These are phyloP conservation scores for Trametes cingulata DNA, from an alignment of 768 basidiomycete genomes.

Conservation along the genomic window DNA sequence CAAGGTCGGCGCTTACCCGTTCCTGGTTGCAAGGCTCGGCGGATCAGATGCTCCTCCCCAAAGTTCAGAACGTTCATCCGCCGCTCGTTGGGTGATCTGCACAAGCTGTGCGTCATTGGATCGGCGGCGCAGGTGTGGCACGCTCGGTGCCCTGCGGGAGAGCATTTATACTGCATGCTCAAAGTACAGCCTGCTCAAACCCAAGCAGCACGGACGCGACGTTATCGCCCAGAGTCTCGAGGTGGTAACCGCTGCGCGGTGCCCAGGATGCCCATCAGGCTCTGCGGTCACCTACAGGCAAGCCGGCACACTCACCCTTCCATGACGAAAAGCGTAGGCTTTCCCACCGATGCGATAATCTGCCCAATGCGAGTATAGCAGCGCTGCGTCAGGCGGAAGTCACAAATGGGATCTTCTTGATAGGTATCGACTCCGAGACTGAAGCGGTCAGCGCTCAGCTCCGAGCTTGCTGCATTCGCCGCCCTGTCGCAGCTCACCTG, in stretches of 20 bases:
- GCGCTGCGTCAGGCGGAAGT: constrained; percentile 30
- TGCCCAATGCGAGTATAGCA: constrained; percentile 33
- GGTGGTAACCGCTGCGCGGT: constrained; percentile 31
- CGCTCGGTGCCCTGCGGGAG: background rate
- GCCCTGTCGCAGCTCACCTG: constrained; percentile 22
- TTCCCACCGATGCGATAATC: constrained; percentile 19
- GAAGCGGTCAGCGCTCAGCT: constrained; percentile 8
- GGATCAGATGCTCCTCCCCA: background rate
- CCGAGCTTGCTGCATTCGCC: background rate
- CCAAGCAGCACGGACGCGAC: constrained; percentile 32
- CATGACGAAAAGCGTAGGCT: constrained; percentile 36
- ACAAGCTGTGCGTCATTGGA: background rate
- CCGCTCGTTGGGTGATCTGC: background rate
- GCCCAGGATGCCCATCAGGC: background rate
- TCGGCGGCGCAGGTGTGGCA: background rate
- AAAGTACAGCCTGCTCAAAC: constrained; percentile 16
- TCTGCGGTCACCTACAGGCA: background rate
- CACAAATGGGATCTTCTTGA: constrained; percentile 33
- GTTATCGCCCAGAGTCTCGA: constrained; percentile 31
- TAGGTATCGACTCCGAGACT: constrained; percentile 40
- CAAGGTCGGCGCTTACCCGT: constrained; percentile 14
- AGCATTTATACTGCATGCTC: background rate
- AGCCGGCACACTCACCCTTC: constrained; percentile 32
- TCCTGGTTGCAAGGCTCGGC: constrained; percentile 1
- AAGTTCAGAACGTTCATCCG: background rate